Base-by-base conservation (phyloP, 2,329 filamentous ascomycete genomes). In the Xenosphaeropsis pyriputrescens region DNA sequence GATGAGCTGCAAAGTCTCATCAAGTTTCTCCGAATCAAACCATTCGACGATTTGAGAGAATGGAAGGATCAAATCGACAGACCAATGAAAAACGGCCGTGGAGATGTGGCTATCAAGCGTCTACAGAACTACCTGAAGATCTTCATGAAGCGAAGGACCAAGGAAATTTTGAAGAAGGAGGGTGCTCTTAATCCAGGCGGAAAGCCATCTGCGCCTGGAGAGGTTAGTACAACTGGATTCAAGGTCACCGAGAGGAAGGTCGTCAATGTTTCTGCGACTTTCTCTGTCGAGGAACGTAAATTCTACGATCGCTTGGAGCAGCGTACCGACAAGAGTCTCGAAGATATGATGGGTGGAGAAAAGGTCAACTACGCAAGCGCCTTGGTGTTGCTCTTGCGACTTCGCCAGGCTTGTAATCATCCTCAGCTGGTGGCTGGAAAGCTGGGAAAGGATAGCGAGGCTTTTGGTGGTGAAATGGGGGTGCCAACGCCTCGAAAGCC, bases 81-180 rank as follows among this genome's bases (percentile, higher is more conserved):
- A 33, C 91, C 91, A 0, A 75, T 98, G 71, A 93, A 89, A 62
- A 85, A 82, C 43, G 88, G 88, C 6, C 80, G 82, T 43, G 91
- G 89, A 9, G 83, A 88, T 38, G 71, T 96, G 41, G 89, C 91
- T 13, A 93, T 98, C 55, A 73, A 78, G 36, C 75, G 91, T 33
- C 65, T 98, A 22, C 86, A 94, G 47, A 76, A 81, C 40, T 76
- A 93, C 43, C 64, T 98, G 4, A 80, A 83, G 39, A 89, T 86
- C 39, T 94, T 94, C 62, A 98, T 98, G 91, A 94, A 96, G 64
- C 79, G 91, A n/a, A 77, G 91, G 32, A 96, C 88, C 7, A 98
- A 98, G 59, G 86, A 94, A 16, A 85, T 98, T n/a, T 63, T 98
- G 43, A 94, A 91, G 59, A 71, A 85, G 48, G 85, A 85, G 9